Conservation (phyloP, 129 eudicot genomes). For the Pittosporum tobira region DNA sequence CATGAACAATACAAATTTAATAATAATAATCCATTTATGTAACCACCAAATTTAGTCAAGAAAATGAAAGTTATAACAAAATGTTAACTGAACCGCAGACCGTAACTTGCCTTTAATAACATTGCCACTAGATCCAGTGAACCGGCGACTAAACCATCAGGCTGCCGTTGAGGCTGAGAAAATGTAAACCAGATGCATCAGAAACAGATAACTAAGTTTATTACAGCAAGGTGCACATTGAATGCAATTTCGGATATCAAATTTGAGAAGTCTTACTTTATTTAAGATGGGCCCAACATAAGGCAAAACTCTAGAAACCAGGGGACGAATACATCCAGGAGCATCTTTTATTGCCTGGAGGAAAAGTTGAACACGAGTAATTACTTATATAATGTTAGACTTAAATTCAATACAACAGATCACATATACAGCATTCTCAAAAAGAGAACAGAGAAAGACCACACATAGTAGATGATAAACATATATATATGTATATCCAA, state of each 20-base stretch:
- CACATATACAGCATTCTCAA: neutral
- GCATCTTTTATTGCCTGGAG: constrained; percentile 75
- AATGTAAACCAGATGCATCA: constrained; percentile 18
- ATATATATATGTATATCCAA: neutral
- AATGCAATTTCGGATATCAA: constrained; percentile 7
- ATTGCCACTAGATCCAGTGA: constrained; percentile 88
- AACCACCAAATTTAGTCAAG: neutral
- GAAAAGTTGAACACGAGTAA: neutral
- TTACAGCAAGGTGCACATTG: constrained; percentile 4
- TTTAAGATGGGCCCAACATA: constrained; percentile 70
- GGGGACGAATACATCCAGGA: constrained; percentile 88
- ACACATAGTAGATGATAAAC: neutral
- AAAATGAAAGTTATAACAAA: neutral
- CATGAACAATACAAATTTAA: neutral
- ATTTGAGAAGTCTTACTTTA: constrained; percentile 35
- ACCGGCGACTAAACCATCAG: constrained; percentile 91
- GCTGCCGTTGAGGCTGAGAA: constrained; percentile 80
- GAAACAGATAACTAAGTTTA: constrained; percentile 4
- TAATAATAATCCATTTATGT: neutral
- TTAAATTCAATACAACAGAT: neutral
- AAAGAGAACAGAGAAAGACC: too few species aligned
- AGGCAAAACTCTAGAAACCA: constrained; percentile 79
- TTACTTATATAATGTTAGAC: neutral
- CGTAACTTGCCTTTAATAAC: constrained; percentile 46
- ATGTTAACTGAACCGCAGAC: constrained; percentile 19